Percentiles rank a stretch among this genome's conserved stretches.
Conservation (phyloP, 306 rosid genomes). For the Castanea mollissima region DNA sequence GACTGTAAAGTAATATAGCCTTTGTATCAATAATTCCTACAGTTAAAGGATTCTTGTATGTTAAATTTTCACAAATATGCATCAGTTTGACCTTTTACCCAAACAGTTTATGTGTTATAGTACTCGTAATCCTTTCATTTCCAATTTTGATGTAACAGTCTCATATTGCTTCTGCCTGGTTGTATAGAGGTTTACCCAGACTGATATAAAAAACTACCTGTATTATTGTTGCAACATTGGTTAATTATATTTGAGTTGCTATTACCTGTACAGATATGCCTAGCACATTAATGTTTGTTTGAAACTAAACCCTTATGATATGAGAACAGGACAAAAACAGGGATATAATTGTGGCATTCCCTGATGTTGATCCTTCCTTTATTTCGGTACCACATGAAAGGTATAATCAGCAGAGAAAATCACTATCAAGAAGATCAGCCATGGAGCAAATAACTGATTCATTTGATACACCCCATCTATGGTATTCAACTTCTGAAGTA, state of each 20-base stretch:
- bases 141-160: not conserved
- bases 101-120: not conserved
- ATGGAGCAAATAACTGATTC: conserved; percentile 43
- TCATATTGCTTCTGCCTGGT: not conserved
- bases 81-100: not conserved
- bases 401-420: conserved; percentile 19
- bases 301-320: conserved; percentile 24
- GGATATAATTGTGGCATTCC: conserved; percentile 85
- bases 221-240: not conserved
- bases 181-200: not conserved
- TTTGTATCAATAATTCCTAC: not conserved
- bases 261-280: conserved; percentile 13
- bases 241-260: conserved; percentile 5
- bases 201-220: not conserved
- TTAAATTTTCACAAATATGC: not conserved
- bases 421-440: conserved; percentile 25
- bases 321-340: conserved; percentile 81
- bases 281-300: not conserved
- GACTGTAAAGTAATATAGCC: not conserved
- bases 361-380: conserved; percentile 76
- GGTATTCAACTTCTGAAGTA: conserved; percentile 88
- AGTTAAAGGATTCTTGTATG: not conserved
- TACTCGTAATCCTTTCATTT: not conserved
- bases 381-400: conserved; percentile 36
- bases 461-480: conserved; percentile 75